Base-by-base conservation (phyloP, 176 grass and related monocot species). In the Aegilops longissima region DNA sequence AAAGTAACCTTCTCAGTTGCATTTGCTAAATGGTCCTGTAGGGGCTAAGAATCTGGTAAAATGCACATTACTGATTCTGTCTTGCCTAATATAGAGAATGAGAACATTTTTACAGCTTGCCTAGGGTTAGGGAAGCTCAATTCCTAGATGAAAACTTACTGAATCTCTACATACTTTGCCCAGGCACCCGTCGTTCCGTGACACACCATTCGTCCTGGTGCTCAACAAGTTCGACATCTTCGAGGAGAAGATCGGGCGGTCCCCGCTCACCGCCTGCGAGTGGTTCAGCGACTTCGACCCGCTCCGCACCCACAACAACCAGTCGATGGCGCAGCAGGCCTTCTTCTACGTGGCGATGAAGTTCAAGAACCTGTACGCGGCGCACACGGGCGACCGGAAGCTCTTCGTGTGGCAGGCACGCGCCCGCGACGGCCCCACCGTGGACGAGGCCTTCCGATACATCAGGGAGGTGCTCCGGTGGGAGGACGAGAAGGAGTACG, bases 141-240 rank as follows among this genome's bases (percentile, higher is more conserved):
- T 82, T 81, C 36, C 24, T 78, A 21, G 14, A 31, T 67, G 7
- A 84, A 63, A 68, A 31, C 10, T 45, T 25, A 59, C 69, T 45
- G 2, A 81, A 59, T n/a, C 7, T 76, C 54, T 1, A 17, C 31
- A 5, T 21, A 1, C 38, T 77, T 82, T 87, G 66, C 54, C 30
- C 90, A 98, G 97, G 86, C 90, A 98, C 64, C 79, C 91, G 3
- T 98, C 93, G 72, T 98, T 98, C 85, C 79, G 76, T 0, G 86
- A 98, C 51, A 98, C 89, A 0, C 93, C 88, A n/a, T 98, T 98
- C 40, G 84, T 98, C 21, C 88, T 98, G 30, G 88, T 98, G 73
- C 92, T 98, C 67, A 98, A 98, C 92, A 98, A 98, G 84, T 98
- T 94, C 2, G 93, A 98, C 88, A 82, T 94, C 35, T 91, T 98